phyloP scores from a whole-genome alignment of 73 alveolate genomes.

The Paramecium sexaurelia region DNA sequence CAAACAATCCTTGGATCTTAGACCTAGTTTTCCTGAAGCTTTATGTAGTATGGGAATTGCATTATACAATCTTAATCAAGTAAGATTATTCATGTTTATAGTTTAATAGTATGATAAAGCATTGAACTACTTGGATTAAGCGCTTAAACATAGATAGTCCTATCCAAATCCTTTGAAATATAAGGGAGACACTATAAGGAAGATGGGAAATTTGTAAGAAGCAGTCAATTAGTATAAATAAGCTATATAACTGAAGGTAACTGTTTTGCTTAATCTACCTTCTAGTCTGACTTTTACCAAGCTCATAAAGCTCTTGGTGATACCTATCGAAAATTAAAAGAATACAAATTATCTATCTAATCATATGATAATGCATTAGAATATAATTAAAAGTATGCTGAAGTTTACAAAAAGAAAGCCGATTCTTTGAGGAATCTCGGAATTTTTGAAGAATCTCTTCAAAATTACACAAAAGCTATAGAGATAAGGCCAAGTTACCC shows the following conservation, averaged over 20 bases:
- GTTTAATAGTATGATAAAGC: slow-evolving; percentile 30
- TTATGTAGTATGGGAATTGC: slow-evolving; percentile 57
- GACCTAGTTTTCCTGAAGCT: slow-evolving; percentile 55
- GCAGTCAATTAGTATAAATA: slow-evolving; percentile 38
- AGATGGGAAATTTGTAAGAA: slow-evolving; percentile 4
- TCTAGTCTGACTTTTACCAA: slow-evolving; percentile 38
- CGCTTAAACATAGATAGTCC: not conserved
- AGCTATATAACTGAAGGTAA: slow-evolving; percentile 15
- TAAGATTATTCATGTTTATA: not conserved
- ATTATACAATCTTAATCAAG: not conserved
- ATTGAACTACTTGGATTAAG: not conserved
- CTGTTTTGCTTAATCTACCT: not conserved
- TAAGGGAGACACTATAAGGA: slow-evolving; percentile 44
- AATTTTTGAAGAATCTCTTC: not conserved
- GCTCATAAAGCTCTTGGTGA: slow-evolving; percentile 58
- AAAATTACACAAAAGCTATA: slow-evolving; percentile 39
- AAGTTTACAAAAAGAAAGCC: slow-evolving; percentile 50
- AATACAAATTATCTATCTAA: not conserved
- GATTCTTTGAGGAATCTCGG: slow-evolving; percentile 40
- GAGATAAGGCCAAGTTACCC: not conserved
- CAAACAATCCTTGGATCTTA: slow-evolving; percentile 13
- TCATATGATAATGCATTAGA: slow-evolving; percentile 22
- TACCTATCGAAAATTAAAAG: slow-evolving; percentile 42
- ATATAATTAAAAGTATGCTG: slow-evolving; percentile 35
- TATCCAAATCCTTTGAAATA: slow-evolving; percentile 27